Evolutionary conservation across 1,284 basidiomycete species (phyloP), one percentile per base, ranked within the genome.

Genomic region (Psilocybe mexicana): DNA sequence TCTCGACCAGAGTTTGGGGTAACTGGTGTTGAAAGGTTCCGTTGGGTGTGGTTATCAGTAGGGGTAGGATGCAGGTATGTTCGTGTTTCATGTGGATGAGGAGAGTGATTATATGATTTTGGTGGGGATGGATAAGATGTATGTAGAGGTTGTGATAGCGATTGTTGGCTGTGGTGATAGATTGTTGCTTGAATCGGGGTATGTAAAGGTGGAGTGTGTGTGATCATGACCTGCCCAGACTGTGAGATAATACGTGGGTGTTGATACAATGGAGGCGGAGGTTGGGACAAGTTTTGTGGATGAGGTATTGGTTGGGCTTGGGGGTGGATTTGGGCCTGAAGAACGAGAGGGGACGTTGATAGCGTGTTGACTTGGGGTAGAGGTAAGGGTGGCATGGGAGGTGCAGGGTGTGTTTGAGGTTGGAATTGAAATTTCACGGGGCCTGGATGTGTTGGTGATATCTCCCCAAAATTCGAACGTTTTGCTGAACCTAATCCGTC

Each of bases 391-490:
- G 66, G 66, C 10, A 60, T 61, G 2, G 66, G 66, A 0, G 66
- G 66, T 11, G 66, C 59, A 18, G 66, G 66, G 49, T 68, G 66
- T 24, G 61, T 60, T 51, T 68, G 66, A 14, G 66, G 66, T 47
- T 68, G 66, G 43, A 68, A 68, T 38, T 66, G 66, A 38, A 62
- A 68, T 54, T 65, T 66, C 4, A 61, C 58, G 35, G 64, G 63
- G 46, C 55, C 59, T 28, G 57, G 60, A 23, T 50, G 58, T 18
- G 47, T 33, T 2, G 55, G 53, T n/a, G 54, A 52, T 30, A 36
- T 47, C 24, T 54, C 30, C 44, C 26, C 45, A 24, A 53, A 52
- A 33, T 44, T 58, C 14, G 51, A 44, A 14, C 48, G 25, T 59
- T 61, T 25, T 56, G 59, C 14, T 2, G 55, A 4, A 28, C n/a